These are phyloP conservation scores for Trichocladium uniseriatum DNA, from an alignment of 495 filamentous ascomycete genomes.

Conservation along the genomic window DNA sequence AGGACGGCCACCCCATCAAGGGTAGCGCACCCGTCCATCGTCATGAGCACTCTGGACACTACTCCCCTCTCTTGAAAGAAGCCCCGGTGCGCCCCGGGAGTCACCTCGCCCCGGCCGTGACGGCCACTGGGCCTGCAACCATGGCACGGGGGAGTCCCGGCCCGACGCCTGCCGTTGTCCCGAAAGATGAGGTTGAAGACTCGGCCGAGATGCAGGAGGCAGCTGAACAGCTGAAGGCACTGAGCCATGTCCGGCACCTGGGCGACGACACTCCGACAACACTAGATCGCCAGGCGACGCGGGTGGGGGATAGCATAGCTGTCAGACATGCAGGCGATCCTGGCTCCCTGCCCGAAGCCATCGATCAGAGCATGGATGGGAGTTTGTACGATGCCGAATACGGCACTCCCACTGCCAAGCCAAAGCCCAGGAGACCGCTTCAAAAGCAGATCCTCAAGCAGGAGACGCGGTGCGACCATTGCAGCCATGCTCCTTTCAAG, in stretches of 20 bases:
- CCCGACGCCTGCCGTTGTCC: conserved; percentile 11
- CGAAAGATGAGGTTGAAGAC: conserved; percentile 46
- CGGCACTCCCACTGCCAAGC: conserved; percentile 34
- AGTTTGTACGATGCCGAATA: conserved; percentile 29
- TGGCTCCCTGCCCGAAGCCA: conserved; percentile 32
- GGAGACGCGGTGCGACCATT: conserved; percentile 45
- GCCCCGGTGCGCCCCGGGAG: conserved; percentile 18
- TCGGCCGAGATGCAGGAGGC: conserved; percentile 52
- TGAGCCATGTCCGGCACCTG: conserved; percentile 46
- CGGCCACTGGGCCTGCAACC: conserved; percentile 1
- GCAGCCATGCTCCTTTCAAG: conserved; percentile 49
- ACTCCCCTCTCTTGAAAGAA: conserved; percentile 25
- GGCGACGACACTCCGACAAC: conserved; percentile 32
- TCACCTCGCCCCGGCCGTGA: background rate
- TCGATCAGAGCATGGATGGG: conserved; percentile 33
- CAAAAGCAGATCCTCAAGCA: conserved; percentile 44
- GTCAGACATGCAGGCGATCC: conserved; percentile 32
- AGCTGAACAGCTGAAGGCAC: conserved; percentile 47
- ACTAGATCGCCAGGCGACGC: conserved; percentile 16
- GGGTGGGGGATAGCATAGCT: conserved; percentile 28
- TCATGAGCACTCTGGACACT: conserved; percentile 10
- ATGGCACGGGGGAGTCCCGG: conserved; percentile 9
- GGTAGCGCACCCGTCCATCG: conserved; percentile 19
- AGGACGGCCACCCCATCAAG: conserved; percentile 36
- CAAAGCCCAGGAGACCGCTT: conserved; percentile 39